phyloP scores from a whole-genome alignment of 2,329 filamentous ascomycete species.

The Pezicula rhizophila region DNA sequence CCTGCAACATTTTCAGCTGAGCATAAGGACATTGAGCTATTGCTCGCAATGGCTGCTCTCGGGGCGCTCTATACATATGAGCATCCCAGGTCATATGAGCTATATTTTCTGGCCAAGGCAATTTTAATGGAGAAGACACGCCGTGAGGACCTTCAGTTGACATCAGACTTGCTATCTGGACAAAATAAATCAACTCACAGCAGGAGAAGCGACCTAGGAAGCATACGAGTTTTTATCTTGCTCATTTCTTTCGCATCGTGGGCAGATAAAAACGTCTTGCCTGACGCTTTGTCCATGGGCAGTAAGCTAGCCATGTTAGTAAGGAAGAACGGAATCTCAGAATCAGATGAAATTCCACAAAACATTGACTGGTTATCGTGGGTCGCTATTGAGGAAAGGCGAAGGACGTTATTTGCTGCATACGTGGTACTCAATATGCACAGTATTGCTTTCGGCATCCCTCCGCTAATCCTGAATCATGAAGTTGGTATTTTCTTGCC shows the following conservation, averaged over 20 bases:
- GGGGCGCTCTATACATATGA: not conserved
- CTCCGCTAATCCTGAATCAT: not conserved
- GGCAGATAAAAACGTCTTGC: not conserved
- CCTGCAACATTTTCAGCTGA: not conserved
- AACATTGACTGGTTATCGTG: not conserved
- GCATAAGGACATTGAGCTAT: not conserved
- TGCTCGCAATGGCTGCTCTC: conserved; percentile 1
- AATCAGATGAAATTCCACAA: not conserved
- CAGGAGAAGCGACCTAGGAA: not conserved
- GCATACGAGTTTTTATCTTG: not conserved
- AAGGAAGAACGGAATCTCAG: conserved; percentile 1
- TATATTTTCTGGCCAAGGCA: conserved; percentile 1
- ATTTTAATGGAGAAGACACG: not conserved
- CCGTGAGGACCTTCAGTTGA: not conserved
- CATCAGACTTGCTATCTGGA: not conserved
- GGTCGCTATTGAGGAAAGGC: not conserved
- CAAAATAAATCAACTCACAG: not conserved
- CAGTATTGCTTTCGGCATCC: not conserved
- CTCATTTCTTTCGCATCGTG: not conserved
- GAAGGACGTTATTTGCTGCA: conserved; percentile 1
- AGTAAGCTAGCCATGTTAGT: conserved; percentile 1
- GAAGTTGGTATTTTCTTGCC: not conserved
- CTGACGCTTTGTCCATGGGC: conserved; percentile 1
- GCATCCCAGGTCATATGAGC: not conserved
- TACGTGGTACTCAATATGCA: not conserved